phyloP scores from a whole-genome alignment of 805 yeast genomes.

The Candida palmyrensis region DNA sequence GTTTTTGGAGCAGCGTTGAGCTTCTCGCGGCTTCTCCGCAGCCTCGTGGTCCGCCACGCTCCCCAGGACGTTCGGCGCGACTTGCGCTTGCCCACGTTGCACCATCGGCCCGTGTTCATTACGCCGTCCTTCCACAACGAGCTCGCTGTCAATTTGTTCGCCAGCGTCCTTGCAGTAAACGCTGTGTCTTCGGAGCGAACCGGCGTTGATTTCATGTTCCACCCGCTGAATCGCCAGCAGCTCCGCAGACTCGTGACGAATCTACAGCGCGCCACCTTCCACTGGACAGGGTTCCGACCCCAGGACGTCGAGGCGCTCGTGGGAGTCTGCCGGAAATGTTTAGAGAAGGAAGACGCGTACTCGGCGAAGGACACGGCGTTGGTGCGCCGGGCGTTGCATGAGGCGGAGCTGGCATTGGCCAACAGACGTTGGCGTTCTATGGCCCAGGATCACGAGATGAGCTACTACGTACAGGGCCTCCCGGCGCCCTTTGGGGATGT shows the following conservation, averaged over 20 bases:
- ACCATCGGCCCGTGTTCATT: conserved; percentile 54
- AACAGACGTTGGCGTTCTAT: conserved; percentile 55
- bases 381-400: conserved; percentile 38
- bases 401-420: conserved; percentile 44
- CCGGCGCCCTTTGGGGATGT: conserved; percentile 35
- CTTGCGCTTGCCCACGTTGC: conserved; percentile 52
- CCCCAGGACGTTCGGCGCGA: conserved; percentile 51
- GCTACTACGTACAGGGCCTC: conserved; percentile 43
- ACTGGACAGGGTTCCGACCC: conserved; percentile 69
- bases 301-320: conserved; percentile 52
- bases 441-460: conserved; percentile 63
- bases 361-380: conserved; percentile 35
- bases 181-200: conserved; percentile 68
- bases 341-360: conserved; percentile 28
- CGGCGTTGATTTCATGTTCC: conserved; percentile 69
- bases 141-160: conserved; percentile 57
- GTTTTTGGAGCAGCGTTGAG: conserved; percentile 37
- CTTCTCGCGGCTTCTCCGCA: conserved; percentile 37
- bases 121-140: conserved; percentile 60
- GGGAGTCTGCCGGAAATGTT: conserved; percentile 41
- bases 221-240: conserved; percentile 50
- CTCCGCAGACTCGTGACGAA: conserved; percentile 54
- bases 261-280: conserved; percentile 62
- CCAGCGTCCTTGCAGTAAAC: conserved; percentile 64
- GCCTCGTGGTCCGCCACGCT: conserved; percentile 54